Conservation (phyloP, 2,329 filamentous ascomycete genomes). For the Sclerotinia spermophila region DNA sequence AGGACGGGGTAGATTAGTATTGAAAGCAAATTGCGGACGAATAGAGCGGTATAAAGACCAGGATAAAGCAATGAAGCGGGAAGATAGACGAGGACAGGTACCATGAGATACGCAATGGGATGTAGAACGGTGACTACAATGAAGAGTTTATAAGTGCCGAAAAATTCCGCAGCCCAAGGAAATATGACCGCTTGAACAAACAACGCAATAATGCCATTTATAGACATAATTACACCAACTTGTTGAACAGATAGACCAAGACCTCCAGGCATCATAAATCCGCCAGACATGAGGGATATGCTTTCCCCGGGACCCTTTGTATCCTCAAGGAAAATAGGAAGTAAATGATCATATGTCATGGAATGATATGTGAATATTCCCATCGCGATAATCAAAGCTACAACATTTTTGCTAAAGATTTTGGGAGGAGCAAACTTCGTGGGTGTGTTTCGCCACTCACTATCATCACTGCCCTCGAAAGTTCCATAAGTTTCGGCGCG, state of each 20-base stretch:
- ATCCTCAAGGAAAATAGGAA: slow-evolving; percentile 92
- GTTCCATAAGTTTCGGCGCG: slow-evolving; percentile 78
- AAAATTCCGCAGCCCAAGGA: slow-evolving; percentile 53
- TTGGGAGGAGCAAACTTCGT: slow-evolving; percentile 35
- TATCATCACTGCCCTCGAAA: slow-evolving; percentile 44
- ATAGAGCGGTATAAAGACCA: slow-evolving; percentile 50
- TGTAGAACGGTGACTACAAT: slow-evolving; percentile 57
- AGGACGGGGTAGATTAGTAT: slow-evolving; percentile 63
- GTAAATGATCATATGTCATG: slow-evolving; percentile 89
- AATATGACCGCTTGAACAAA: slow-evolving; percentile 59
- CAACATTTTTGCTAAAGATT: slow-evolving; percentile 61
- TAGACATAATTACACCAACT: slow-evolving; percentile 59
- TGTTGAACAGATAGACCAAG: slow-evolving; percentile 59
- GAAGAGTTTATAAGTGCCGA: slow-evolving; percentile 58
- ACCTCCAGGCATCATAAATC: slow-evolving; percentile 53
- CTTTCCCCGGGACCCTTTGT: slow-evolving; percentile 43
- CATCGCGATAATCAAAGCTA: slow-evolving; percentile 74
- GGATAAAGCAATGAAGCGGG: slow-evolving; percentile 49
- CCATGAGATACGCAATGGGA: slow-evolving; percentile 57
- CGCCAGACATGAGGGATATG: slow-evolving; percentile 25
- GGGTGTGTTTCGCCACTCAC: slow-evolving; percentile 34
- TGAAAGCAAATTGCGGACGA: slow-evolving; percentile 55
- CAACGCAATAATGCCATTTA: slow-evolving; percentile 56
- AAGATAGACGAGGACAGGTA: slow-evolving; percentile 56
- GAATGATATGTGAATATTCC: slow-evolving; percentile 92